A percentile compares a stretch with the other conserved stretches of the same genome.
Evolutionary conservation across 1,139 yeast species (phyloP).

Genomic region (Zygosaccharomyces pseudobailii): DNA sequence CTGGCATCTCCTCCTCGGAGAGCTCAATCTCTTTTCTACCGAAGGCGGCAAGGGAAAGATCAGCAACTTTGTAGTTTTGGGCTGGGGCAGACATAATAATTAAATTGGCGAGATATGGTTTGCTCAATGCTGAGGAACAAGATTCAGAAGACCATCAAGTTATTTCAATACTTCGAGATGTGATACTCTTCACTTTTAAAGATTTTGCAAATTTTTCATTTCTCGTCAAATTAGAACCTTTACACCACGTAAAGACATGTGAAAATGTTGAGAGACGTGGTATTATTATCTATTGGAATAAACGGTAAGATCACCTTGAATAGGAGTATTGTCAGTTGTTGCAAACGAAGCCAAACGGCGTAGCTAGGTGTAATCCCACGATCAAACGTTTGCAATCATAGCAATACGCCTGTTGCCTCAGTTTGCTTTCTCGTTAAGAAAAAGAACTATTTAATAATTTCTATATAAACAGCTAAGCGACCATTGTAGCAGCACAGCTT

Average conservation of each 20-base stretch:
- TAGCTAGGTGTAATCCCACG: too few relatives aligned
- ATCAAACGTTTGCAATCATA: too few relatives aligned
- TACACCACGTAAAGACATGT: neutral
- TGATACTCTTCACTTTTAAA: neutral
- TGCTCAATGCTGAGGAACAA: neutral
- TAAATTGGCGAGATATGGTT: neutral
- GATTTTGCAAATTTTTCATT: constrained; percentile 3
- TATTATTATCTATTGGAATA: neutral
- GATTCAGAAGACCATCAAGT: neutral
- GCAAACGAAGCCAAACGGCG: too few relatives aligned
- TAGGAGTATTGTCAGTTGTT: too few relatives aligned
- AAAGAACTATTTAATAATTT: neutral
- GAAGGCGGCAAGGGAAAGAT: constrained; percentile 97
- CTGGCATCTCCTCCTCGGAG: constrained; percentile 99
- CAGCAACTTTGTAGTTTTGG: constrained; percentile 91
- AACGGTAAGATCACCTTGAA: neutral
- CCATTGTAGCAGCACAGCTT: too few relatives aligned
- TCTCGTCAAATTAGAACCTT: neutral
- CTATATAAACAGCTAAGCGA: neutral
- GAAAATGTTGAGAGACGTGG: neutral
- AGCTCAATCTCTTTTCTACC: constrained; percentile 99
- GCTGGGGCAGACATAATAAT: constrained; percentile 52
- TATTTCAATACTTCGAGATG: neutral
- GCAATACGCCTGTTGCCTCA: too few relatives aligned
- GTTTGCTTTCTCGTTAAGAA: too few relatives aligned